Evolutionary conservation across 2,329 filamentous ascomycete genomes (phyloP), one percentile per base, ranked within the genome.

Genomic region (Neophaeococcomyces mojaviensis): DNA sequence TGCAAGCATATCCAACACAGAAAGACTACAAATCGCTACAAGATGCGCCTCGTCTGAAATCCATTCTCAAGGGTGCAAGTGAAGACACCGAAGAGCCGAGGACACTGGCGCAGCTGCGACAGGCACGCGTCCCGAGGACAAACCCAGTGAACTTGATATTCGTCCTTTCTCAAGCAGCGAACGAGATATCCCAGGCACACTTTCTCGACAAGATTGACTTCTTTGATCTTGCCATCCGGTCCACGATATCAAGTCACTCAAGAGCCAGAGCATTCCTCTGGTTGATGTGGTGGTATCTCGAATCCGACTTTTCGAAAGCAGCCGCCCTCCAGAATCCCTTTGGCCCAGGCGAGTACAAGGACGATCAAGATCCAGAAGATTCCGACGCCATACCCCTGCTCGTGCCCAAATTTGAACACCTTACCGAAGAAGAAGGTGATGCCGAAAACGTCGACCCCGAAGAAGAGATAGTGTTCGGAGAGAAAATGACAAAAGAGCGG

Each of bases 211-310:
- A 82, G 1, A 79, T 83, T 55, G 92, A 98, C 65, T 97, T 98
- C 64, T 94, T 96, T 64, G 92, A 98, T 59, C 77, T 98, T 13
- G 84, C 98, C 58, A 97, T 97, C 89, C 83, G 87, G 60, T 82
- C 83, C 1, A 84, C 86, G 19, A 77, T 88, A 50, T 87, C 82
- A 47, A 97, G 89, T 65, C 69, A 74, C 55, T 94, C 87, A 51
- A 79, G 92, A 52, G 89, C 92, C 1, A 81, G 72, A 36, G 90
- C 90, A 1, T 98, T 98, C 57, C 69, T 98, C 16, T 98, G 92
- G 92, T 72, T 98, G 52, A 94, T 98, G 81, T 98, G 92, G 92
- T 96, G 92, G 73, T 97, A 98, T 61, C 76, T 98, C 15, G 92
- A 98, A 64, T 95, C 89, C 22, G 88, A 96, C 62, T 97, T 96